Evolutionary conservation across 176 grass and related monocot genomes (phyloP).

Genomic region (Aechmea fasciata): DNA sequence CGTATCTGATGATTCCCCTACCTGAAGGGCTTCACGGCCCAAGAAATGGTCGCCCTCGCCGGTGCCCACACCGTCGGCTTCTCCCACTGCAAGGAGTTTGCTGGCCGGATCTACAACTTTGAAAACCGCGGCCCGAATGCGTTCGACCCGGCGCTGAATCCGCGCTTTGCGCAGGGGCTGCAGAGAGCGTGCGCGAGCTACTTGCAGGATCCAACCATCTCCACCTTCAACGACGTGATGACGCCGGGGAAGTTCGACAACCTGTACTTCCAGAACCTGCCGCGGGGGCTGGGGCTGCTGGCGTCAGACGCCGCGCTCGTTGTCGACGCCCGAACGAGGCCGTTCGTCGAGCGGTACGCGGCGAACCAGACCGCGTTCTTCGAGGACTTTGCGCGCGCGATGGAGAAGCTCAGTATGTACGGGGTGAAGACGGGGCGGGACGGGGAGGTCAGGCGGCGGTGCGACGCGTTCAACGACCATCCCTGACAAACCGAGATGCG

Average conservation of each 20-base stretch:
- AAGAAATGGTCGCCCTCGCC: constrained; percentile 82
- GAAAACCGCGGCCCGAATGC: constrained; percentile 12
- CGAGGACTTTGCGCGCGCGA: constrained; percentile 63
- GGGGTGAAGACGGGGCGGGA: constrained; percentile 60
- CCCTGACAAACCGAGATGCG: no score
- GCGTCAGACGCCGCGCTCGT: constrained; percentile 64
- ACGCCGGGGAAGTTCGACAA: constrained; percentile 70
- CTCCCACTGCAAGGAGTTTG: constrained; percentile 95
- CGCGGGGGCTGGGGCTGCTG: constrained; percentile 52
- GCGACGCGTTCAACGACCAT: constrained; percentile 47
- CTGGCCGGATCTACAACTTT: constrained; percentile 49
- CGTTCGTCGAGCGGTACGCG: constrained; percentile 56
- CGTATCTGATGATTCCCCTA: no score
- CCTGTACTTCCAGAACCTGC: constrained; percentile 81
- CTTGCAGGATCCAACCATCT: constrained; percentile 51
- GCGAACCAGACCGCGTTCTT: constrained; percentile 82
- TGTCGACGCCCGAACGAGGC: constrained; percentile 49
- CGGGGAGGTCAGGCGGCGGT: constrained; percentile 67
- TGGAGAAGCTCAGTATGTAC: constrained; percentile 77
- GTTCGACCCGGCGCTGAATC: constrained; percentile 56
- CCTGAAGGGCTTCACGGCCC: constrained; percentile 29
- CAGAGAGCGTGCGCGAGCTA: constrained; percentile 61
- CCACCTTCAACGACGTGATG: constrained; percentile 87
- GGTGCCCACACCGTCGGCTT: constrained; percentile 87
- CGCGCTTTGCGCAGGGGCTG: constrained; percentile 51